Evolutionary conservation across 441 rosid genomes (phyloP).

Genomic region (Brassica balearica): DNA sequence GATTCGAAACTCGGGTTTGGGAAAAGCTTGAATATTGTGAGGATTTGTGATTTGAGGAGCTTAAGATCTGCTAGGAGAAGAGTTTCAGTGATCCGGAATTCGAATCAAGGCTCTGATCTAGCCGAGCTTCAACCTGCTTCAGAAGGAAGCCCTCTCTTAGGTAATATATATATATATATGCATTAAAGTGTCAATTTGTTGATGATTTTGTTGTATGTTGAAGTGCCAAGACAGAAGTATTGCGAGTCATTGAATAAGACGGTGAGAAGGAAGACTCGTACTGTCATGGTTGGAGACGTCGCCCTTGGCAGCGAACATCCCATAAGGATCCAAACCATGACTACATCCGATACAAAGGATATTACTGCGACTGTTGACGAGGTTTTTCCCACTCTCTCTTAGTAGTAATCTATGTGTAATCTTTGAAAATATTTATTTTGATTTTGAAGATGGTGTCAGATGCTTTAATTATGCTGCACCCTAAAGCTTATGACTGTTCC

Average conservation of each 20-base stretch:
- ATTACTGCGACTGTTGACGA: slow-evolving; percentile 88
- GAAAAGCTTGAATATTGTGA: slow-evolving; percentile 63
- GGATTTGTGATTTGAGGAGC: slow-evolving; percentile 64
- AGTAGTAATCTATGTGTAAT: no score
- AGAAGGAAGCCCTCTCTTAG: slow-evolving; percentile 83
- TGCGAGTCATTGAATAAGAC: slow-evolving; percentile 89
- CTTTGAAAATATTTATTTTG: no score
- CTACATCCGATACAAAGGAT: slow-evolving; percentile 89
- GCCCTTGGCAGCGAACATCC: slow-evolving; percentile 95
- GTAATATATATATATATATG: slow-evolving; percentile 35
- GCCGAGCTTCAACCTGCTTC: slow-evolving; percentile 84
- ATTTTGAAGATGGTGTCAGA: no score
- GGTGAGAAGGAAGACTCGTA: slow-evolving; percentile 86
- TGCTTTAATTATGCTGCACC: neutral
- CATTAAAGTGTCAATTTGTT: no score
- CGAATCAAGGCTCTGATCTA: slow-evolving; percentile 64
- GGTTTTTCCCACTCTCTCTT: slow-evolving; percentile 50
- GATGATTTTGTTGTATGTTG: no score
- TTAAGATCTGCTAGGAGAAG: slow-evolving; percentile 54
- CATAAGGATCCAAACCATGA: slow-evolving; percentile 94
- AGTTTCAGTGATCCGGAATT: slow-evolving; percentile 61
- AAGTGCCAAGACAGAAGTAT: slow-evolving; percentile 95
- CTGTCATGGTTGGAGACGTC: slow-evolving; percentile 96
- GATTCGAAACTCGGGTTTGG: slow-evolving; percentile 66
- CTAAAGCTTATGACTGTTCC: neutral